Conservation (phyloP, 1,284 basidiomycete genomes). For the Clitocybe nebularis region DNA sequence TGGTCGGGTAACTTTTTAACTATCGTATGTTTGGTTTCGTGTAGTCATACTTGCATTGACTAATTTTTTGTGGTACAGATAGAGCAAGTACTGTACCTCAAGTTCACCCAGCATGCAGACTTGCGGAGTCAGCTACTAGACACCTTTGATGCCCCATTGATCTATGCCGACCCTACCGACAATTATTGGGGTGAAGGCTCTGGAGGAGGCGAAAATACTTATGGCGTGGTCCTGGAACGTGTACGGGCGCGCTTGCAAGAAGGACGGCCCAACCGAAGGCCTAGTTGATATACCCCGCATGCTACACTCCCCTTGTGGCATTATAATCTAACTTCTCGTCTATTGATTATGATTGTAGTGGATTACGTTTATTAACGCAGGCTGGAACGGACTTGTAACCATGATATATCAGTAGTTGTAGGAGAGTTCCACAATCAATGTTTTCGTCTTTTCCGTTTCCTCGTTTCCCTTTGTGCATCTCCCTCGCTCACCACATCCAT, state of each 20-base stretch:
- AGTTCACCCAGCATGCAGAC: conserved; percentile 58
- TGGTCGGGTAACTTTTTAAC: conserved; percentile 49
- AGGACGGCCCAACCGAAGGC: neutral
- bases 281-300: neutral
- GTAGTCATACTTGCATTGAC: conserved; percentile 3
- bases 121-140: conserved; percentile 42
- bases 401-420: neutral
- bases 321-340: neutral
- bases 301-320: neutral
- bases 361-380: neutral
- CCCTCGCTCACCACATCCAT: too few species aligned
- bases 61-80: conserved; percentile 29
- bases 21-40: conserved; percentile 31
- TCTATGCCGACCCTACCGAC: conserved; percentile 48
- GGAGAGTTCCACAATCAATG: conserved; percentile 3
- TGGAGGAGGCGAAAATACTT: conserved; percentile 51
- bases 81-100: conserved; percentile 55
- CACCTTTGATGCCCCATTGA: conserved; percentile 44
- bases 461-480: conserved; percentile 1
- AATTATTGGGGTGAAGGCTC: conserved; percentile 56
- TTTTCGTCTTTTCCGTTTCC: conserved; percentile 12
- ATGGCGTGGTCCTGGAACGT: conserved; percentile 52
- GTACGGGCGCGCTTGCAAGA: conserved; percentile 37
- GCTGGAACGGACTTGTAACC: conserved; percentile 1
- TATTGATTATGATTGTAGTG: neutral